A percentile compares a stretch with the other conserved stretches of the same genome.
These are phyloP conservation scores for Zelonia costaricensis DNA, from an alignment of 208 protist genomes.

Conservation along the genomic window DNA sequence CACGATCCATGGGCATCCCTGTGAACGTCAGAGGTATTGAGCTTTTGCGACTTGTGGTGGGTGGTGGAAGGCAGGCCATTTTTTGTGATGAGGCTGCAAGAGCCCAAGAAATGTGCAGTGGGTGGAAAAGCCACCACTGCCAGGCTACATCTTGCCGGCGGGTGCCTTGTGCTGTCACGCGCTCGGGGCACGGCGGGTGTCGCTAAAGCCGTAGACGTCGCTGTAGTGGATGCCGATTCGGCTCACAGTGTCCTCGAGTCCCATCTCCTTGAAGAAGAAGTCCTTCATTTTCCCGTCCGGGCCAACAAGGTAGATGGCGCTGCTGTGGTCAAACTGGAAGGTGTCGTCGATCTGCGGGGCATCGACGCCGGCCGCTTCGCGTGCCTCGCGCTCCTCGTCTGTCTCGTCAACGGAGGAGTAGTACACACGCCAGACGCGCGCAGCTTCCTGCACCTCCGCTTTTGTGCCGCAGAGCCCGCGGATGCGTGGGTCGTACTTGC, in stretches of 20 bases:
- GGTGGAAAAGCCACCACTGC: too few species aligned
- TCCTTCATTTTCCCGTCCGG: slow-evolving; percentile 89
- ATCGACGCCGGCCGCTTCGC: slow-evolving; percentile 60
- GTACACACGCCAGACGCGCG: slow-evolving; percentile 75
- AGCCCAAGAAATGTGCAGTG: too few species aligned
- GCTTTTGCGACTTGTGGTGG: too few species aligned
- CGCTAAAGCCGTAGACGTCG: slow-evolving; percentile 80
- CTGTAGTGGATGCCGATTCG: slow-evolving; percentile 68
- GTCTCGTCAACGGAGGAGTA: slow-evolving; percentile 85
- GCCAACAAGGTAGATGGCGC: slow-evolving; percentile 82
- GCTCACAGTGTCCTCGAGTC: slow-evolving; percentile 54
- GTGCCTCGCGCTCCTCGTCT: slow-evolving; percentile 60
- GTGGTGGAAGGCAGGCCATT: too few species aligned
- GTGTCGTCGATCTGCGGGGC: slow-evolving; percentile 66
- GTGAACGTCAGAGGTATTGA: too few species aligned
- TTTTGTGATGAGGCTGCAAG: too few species aligned
- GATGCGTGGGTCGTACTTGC: slow-evolving; percentile 58
- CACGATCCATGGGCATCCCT: too few species aligned
- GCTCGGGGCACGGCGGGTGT: slow-evolving; percentile 23
- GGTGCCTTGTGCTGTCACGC: background rate
- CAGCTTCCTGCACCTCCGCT: slow-evolving; percentile 57
- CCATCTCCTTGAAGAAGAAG: slow-evolving; percentile 90
- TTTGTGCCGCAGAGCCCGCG: slow-evolving; percentile 60
- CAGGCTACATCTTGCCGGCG: slow-evolving; percentile 10
- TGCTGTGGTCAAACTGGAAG: slow-evolving; percentile 90